Conservation (phyloP, 495 filamentous ascomycete genomes). For the Penicillium egyptiacum region DNA sequence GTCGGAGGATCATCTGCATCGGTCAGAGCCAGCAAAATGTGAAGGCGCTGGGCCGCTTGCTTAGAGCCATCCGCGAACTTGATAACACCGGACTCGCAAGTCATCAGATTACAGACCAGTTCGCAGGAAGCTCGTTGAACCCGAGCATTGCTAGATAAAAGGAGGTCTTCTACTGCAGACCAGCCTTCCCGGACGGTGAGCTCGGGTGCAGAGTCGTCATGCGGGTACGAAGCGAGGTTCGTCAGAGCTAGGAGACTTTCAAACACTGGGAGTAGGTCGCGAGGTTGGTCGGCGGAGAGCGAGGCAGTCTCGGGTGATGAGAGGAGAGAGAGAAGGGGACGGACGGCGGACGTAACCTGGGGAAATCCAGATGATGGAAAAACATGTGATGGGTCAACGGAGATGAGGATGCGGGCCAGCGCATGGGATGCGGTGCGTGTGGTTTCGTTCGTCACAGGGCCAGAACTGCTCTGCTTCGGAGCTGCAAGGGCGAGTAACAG, state of each 20-base stretch:
- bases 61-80: conserved; percentile 71
- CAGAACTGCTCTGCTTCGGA: conserved; percentile 51
- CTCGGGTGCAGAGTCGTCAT: conserved; percentile 62
- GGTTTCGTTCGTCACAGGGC: conserved; percentile 41
- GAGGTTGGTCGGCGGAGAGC: conserved; percentile 56
- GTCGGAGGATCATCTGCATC: conserved; percentile 81
- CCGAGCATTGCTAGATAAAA: conserved; percentile 71
- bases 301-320: conserved; percentile 43
- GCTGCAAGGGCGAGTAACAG: conserved; percentile 69
- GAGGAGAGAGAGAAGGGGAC: conserved; percentile 74
- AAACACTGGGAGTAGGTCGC: conserved; percentile 85
- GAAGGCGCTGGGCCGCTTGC: conserved; percentile 67
- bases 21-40: conserved; percentile 80
- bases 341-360: conserved; percentile 72
- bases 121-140: conserved; percentile 84
- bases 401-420: conserved; percentile 88
- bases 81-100: conserved; percentile 67
- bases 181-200: conserved; percentile 71
- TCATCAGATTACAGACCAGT: conserved; percentile 88
- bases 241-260: conserved; percentile 89
- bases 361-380: conserved; percentile 75
- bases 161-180: conserved; percentile 73
- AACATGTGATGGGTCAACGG: conserved; percentile 78
- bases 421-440: conserved; percentile 74
- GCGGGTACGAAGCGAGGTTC: conserved; percentile 78